phyloP scores from a whole-genome alignment of 1,284 basidiomycete genomes.

The Fomitopsis schrenkii region DNA sequence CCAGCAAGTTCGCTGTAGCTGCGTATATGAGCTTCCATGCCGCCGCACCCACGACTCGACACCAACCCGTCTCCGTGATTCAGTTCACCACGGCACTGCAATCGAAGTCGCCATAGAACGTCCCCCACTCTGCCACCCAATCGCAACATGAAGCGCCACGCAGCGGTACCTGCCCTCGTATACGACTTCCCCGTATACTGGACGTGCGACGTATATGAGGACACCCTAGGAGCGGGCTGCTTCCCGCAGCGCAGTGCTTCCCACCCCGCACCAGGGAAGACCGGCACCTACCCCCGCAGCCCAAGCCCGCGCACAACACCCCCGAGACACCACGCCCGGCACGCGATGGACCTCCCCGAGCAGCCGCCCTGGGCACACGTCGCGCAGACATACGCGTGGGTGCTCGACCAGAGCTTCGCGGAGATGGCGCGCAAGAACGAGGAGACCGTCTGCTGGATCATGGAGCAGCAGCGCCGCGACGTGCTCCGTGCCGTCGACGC shows the following conservation, averaged over 20 bases:
- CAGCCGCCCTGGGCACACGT: constrained; percentile 32
- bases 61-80: neutral
- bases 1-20: neutral
- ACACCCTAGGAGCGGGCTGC: neutral
- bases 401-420: constrained; percentile 46
- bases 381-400: constrained; percentile 50
- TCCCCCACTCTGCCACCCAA: neutral
- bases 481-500: constrained; percentile 13
- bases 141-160: neutral
- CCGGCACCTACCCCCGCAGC: neutral
- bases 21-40: constrained; percentile 1
- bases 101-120: neutral
- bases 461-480: constrained; percentile 40
- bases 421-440: constrained; percentile 39
- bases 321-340: neutral
- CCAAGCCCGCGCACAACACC: neutral
- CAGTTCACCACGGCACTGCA: neutral
- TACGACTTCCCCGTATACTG: neutral
- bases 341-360: constrained; percentile 11
- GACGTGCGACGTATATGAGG: neutral
- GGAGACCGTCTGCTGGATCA: constrained; percentile 59
- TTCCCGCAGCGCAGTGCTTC: neutral
- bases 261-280: neutral
- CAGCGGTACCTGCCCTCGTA: neutral
- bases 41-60: neutral